These are phyloP conservation scores for Phytophthora syringae DNA, from an alignment of 352 stramenopile species.

Conservation along the genomic window DNA sequence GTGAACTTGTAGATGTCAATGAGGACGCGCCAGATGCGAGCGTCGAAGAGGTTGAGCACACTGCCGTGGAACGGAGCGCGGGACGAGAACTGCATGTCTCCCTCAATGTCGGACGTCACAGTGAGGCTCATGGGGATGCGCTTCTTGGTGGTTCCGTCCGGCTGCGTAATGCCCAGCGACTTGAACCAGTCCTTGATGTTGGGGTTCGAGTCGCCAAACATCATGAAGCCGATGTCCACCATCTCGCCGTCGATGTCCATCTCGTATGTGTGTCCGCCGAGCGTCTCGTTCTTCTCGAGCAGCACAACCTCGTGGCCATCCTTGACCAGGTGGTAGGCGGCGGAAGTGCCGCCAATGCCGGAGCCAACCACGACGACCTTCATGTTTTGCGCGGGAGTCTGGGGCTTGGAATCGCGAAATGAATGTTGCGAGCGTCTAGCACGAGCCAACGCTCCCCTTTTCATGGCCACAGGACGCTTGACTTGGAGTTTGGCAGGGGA, in stretches of 20 bases:
- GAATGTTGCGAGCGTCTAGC: conserved; percentile 21
- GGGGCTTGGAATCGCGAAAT: conserved; percentile 20
- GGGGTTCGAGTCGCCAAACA: conserved; percentile 91
- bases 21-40: conserved; percentile 84
- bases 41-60: conserved; percentile 72
- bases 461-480: conserved; percentile 28
- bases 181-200: conserved; percentile 93
- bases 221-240: conserved; percentile 91
- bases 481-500: conserved; percentile 20
- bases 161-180: conserved; percentile 82
- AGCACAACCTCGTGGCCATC: conserved; percentile 85
- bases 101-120: conserved; percentile 80
- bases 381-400: conserved; percentile 40
- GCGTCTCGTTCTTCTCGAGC: conserved; percentile 81
- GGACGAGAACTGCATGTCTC: conserved; percentile 89
- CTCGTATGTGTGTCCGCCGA: conserved; percentile 87
- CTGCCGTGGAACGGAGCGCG: conserved; percentile 74
- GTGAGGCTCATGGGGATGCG: conserved; percentile 90
- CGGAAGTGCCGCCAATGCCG: conserved; percentile 84
- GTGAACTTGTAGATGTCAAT: conserved; percentile 90
- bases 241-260: conserved; percentile 89
- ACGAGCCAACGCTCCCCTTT: conserved; percentile 20
- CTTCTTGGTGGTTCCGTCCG: conserved; percentile 87
- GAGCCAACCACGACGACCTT: conserved; percentile 88
- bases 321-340: conserved; percentile 85